phyloP scores from a whole-genome alignment of 2,329 filamentous ascomycete genomes.

The Diaporthe sp. region DNA sequence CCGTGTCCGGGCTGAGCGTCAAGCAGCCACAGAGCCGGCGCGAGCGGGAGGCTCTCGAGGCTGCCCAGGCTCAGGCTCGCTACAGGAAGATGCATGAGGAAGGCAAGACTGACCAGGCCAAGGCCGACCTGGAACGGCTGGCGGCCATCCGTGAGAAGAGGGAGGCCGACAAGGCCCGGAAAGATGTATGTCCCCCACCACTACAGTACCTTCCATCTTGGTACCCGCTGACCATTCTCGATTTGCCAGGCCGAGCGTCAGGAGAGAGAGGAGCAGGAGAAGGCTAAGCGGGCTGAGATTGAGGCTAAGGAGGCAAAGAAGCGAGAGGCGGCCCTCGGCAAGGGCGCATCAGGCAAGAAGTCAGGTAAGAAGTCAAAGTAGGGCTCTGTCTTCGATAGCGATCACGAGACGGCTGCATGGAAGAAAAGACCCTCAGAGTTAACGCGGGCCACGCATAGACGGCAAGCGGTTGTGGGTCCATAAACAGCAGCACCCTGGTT shows the following conservation, averaged over 20 bases:
- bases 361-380: constrained; percentile 55
- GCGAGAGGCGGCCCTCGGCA: constrained; percentile 66
- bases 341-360: constrained; percentile 55
- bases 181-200: constrained; percentile 73
- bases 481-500: constrained; percentile 14
- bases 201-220: not conserved
- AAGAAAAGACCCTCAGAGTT: not conserved
- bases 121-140: constrained; percentile 88
- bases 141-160: constrained; percentile 87
- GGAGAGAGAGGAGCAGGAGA: constrained; percentile 67
- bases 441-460: not conserved
- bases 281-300: constrained; percentile 63
- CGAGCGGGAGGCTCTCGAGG: constrained; percentile 83
- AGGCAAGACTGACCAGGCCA: constrained; percentile 96
- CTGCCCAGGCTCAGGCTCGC: constrained; percentile 87
- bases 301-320: constrained; percentile 70
- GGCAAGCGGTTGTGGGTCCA: not conserved
- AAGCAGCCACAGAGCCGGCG: constrained; percentile 59
- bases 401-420: not conserved
- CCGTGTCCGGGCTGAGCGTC: constrained; percentile 68
- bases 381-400: not conserved
- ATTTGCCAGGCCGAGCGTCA: constrained; percentile 68
- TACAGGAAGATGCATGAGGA: constrained; percentile 94
- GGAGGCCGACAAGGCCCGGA: constrained; percentile 84
- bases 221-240: constrained; percentile 45